Conservation (phyloP, 2,329 filamentous ascomycete species). For the Pleurostoma richardsiae region DNA sequence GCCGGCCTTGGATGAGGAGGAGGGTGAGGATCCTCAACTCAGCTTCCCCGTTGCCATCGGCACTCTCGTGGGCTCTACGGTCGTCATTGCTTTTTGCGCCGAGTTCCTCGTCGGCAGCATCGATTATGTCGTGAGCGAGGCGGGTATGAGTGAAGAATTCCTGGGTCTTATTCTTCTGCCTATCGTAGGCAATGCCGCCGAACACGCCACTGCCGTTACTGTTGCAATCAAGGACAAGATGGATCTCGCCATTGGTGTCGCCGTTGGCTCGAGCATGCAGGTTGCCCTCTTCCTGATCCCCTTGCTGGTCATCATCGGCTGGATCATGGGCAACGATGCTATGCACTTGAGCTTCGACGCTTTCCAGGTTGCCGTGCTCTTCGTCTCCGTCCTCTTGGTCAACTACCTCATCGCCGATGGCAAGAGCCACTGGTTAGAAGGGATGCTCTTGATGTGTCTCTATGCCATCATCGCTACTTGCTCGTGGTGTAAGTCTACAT, state of each 20-base stretch:
- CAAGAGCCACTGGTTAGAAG: slow-evolving; percentile 78
- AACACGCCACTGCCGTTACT: slow-evolving; percentile 76
- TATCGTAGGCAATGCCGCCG: slow-evolving; percentile 79
- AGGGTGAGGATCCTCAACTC: slow-evolving; percentile 70
- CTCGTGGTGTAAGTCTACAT: slow-evolving; percentile 57
- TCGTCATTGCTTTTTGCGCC: slow-evolving; percentile 74
- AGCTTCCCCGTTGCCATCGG: slow-evolving; percentile 66
- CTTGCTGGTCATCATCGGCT: slow-evolving; percentile 70
- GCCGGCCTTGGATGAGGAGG: slow-evolving; percentile 50
- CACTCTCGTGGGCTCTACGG: slow-evolving; percentile 68
- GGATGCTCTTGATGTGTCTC: slow-evolving; percentile 67
- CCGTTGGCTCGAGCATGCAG: slow-evolving; percentile 75
- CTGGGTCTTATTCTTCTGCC: slow-evolving; percentile 76
- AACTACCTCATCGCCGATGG: slow-evolving; percentile 85
- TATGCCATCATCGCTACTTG: slow-evolving; percentile 75
- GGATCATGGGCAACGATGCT: slow-evolving; percentile 64
- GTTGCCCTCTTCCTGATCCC: slow-evolving; percentile 77
- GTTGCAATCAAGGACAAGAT: slow-evolving; percentile 82
- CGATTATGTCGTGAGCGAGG: slow-evolving; percentile 56
- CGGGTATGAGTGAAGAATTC: slow-evolving; percentile 64
- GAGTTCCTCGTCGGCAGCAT: slow-evolving; percentile 76
- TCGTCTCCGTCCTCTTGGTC: slow-evolving; percentile 77
- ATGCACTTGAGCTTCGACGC: slow-evolving; percentile 84
- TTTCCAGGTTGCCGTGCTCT: slow-evolving; percentile 83
- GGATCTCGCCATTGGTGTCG: slow-evolving; percentile 77